phyloP scores from a whole-genome alignment of 2,329 filamentous ascomycete species.

The Lizonia empirigonia region DNA sequence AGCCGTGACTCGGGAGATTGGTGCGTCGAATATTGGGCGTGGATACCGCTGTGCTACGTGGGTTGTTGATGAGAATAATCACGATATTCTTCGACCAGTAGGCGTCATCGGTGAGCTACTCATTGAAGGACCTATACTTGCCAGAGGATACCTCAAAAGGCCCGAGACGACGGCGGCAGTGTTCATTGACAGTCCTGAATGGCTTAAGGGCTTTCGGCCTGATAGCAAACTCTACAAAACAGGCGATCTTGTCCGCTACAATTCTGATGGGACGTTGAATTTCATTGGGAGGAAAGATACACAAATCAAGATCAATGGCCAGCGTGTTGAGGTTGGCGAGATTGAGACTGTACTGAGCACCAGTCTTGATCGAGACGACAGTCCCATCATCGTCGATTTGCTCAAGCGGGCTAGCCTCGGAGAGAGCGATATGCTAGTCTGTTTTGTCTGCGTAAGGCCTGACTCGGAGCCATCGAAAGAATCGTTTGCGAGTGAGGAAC shows the following conservation, averaged over 20 bases:
- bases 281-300: neutral
- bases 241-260: neutral
- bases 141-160: neutral
- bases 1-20: too few relatives aligned
- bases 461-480: too few relatives aligned
- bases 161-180: neutral
- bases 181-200: neutral
- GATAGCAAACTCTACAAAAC: neutral
- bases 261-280: neutral
- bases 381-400: too few relatives aligned
- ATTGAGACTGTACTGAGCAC: neutral
- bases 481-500: too few relatives aligned
- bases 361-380: too few relatives aligned
- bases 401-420: too few relatives aligned
- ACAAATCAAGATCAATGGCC: neutral
- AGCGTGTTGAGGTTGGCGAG: neutral
- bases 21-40: too few relatives aligned
- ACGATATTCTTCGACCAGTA: neutral
- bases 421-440: too few relatives aligned
- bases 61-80: neutral
- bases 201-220: neutral
- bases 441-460: too few relatives aligned
- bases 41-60: neutral
- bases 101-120: neutral
- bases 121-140: neutral